These are phyloP conservation scores for Phytopythium vexans DNA, from an alignment of 352 stramenopile genomes.

Conservation along the genomic window DNA sequence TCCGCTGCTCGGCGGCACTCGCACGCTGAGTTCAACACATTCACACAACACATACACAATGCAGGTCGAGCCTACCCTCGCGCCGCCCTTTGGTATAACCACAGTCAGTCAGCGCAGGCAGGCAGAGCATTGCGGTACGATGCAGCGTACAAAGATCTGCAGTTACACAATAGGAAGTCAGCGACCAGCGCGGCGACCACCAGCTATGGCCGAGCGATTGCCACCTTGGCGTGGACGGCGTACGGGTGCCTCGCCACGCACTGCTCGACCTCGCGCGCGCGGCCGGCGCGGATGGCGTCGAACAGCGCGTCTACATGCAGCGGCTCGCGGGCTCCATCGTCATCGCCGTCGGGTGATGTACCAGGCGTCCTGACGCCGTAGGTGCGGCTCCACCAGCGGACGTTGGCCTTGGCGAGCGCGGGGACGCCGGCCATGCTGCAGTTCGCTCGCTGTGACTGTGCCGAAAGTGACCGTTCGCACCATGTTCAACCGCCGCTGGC, in stretches of 20 bases:
- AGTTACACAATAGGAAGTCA: constrained; percentile 1
- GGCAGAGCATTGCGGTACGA: neutral
- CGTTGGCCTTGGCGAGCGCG: no score
- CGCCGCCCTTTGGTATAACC: no score
- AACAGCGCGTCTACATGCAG: constrained; percentile 11
- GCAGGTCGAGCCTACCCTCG: neutral
- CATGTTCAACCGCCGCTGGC: no score
- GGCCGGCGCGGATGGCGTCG: constrained; percentile 35
- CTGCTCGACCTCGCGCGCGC: constrained; percentile 18
- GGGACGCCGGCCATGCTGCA: no score
- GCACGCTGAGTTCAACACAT: neutral
- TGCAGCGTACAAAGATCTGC: constrained; percentile 15
- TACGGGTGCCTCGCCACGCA: constrained; percentile 22
- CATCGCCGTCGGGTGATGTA: neutral
- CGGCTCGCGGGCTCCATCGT: neutral
- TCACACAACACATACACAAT: neutral
- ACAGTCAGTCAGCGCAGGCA: no score
- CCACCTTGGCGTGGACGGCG: constrained; percentile 40
- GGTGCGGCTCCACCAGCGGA: neutral
- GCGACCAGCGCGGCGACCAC: no score
- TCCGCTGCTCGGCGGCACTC: constrained; percentile 24
- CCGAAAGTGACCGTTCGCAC: no score
- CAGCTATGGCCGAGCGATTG: no score
- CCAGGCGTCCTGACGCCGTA: neutral
- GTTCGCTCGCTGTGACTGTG: no score